Conservation (phyloP, 1,284 basidiomycete genomes). For the Cerrena zonata region DNA sequence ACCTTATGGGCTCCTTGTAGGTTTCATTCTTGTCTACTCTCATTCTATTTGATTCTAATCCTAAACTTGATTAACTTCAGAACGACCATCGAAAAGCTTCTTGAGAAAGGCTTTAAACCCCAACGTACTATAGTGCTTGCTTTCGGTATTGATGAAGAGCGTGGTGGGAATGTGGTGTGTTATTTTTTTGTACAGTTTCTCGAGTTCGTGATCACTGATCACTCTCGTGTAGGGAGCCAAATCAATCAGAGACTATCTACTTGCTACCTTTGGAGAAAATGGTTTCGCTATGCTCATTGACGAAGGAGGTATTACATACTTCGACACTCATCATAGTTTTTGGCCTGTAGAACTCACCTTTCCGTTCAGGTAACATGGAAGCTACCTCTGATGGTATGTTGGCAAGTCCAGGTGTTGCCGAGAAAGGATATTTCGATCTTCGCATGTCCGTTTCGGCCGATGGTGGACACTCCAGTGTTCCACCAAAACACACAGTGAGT, state of each 20-base stretch:
- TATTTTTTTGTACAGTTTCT: constrained; percentile 9
- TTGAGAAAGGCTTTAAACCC: constrained; percentile 48
- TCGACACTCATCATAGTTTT: constrained; percentile 10
- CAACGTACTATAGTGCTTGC: constrained; percentile 53
- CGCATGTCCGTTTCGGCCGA: constrained; percentile 44
- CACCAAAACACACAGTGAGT: constrained; percentile 50
- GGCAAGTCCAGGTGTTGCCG: constrained; percentile 48
- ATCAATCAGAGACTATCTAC: constrained; percentile 42
- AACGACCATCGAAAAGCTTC: constrained; percentile 47
- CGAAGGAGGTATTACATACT: constrained; percentile 35
- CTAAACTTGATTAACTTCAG: constrained; percentile 24
- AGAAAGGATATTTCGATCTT: constrained; percentile 65
- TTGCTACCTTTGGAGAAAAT: constrained; percentile 46
- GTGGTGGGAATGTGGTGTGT: constrained; percentile 43
- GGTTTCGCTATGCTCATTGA: constrained; percentile 53
- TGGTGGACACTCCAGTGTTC: constrained; percentile 65
- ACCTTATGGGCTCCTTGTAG: constrained; percentile 52
- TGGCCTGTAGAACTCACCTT: neutral
- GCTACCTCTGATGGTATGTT: constrained; percentile 34
- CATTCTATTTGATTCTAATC: neutral
- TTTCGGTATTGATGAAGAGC: constrained; percentile 70
- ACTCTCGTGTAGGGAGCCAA: constrained; percentile 40
- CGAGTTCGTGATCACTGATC: neutral
- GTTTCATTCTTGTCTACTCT: constrained; percentile 14
- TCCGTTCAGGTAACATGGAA: constrained; percentile 27